Evolutionary conservation across 768 basidiomycete genomes (phyloP).

Genomic region (Suillus decipiens): DNA sequence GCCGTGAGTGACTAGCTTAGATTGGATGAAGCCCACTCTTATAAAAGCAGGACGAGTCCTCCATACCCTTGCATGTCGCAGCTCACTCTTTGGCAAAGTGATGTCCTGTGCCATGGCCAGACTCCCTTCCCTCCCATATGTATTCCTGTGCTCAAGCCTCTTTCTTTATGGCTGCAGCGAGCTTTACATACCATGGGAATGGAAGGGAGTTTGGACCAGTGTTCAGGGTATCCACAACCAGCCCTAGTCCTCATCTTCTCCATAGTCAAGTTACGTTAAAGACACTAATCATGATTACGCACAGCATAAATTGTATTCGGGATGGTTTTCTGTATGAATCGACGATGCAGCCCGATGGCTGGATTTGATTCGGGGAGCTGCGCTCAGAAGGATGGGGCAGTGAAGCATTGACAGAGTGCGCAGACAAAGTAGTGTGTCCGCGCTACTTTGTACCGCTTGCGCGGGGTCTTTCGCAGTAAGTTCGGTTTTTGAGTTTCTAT

Average conservation of each 20-base stretch:
- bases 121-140: conserved; percentile 30
- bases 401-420: neutral
- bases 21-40: neutral
- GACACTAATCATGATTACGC: conserved; percentile 1
- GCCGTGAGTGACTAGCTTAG: neutral
- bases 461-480: neutral
- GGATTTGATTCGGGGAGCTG: neutral
- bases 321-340: neutral
- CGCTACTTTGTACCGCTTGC: neutral
- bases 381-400: neutral
- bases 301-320: neutral
- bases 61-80: neutral
- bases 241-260: conserved; percentile 6
- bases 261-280: conserved; percentile 1
- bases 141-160: conserved; percentile 28
- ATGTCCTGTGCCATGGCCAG: conserved; percentile 29
- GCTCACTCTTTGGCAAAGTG: neutral
- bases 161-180: conserved; percentile 30
- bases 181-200: conserved; percentile 50
- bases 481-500: neutral
- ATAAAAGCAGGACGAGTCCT: conserved; percentile 7
- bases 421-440: neutral
- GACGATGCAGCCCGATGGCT: neutral
- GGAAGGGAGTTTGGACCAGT: conserved; percentile 42
- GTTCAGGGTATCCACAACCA: conserved; percentile 17